phyloP scores from a whole-genome alignment of 176 grass and related monocot genomes.

The Phragmites australis region DNA sequence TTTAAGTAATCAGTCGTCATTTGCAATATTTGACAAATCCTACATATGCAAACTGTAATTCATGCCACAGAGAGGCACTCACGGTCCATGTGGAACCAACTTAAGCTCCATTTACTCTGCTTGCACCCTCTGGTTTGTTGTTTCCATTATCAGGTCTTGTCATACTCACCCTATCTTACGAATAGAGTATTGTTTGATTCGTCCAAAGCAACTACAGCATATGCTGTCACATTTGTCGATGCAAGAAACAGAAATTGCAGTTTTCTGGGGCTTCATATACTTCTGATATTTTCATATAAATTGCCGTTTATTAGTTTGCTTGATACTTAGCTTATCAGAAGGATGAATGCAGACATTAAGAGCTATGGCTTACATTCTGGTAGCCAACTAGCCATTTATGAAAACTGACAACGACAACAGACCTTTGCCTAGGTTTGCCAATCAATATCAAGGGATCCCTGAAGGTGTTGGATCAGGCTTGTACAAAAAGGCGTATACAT shows the following conservation, averaged over 20 bases:
- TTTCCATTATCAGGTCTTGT: not conserved
- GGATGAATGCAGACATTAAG: conserved; percentile 5
- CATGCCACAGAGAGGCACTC: not conserved
- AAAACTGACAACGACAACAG: conserved; percentile 30
- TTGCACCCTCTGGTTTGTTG: not conserved
- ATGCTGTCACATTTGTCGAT: conserved; percentile 1
- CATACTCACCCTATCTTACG: conserved; percentile 4
- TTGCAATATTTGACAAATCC: conserved; percentile 18
- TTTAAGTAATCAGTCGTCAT: not conserved
- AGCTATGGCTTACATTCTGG: conserved; percentile 17
- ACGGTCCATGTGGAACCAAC: conserved; percentile 4
- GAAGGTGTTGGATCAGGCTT: not conserved
- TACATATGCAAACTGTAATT: conserved; percentile 6
- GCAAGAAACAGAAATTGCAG: conserved; percentile 30
- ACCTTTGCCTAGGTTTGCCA: conserved; percentile 1
- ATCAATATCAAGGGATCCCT: conserved; percentile 3
- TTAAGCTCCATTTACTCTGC: not conserved
- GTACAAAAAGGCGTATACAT: conserved; percentile 10
- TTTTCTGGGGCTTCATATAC: not conserved
- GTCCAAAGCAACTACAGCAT: conserved; percentile 1
- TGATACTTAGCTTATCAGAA: conserved; percentile 14
- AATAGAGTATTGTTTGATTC: not conserved
- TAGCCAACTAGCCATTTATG: conserved; percentile 12
- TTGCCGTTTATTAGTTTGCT: not conserved
- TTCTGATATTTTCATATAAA: not conserved